phyloP scores from a whole-genome alignment of 2,329 filamentous ascomycete species.

The Cladophialophora psammophila region DNA sequence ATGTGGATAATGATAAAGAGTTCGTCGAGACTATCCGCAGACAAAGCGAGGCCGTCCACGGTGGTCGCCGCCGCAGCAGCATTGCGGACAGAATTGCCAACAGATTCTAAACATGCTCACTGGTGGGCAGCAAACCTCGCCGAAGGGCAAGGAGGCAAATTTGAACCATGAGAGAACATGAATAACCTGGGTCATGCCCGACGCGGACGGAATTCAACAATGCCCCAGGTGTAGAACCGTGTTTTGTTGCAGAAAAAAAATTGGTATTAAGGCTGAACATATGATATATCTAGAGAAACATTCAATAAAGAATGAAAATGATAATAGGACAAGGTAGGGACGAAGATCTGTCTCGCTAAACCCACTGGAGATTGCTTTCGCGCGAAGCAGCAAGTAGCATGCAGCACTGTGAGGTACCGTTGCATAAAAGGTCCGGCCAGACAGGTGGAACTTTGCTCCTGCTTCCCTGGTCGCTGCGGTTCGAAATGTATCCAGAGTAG shows the following conservation, averaged over 20 bases:
- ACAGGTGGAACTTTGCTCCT: too few relatives aligned
- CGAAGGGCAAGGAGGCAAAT: background rate
- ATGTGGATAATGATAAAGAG: conserved; percentile 38
- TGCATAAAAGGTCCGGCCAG: too few relatives aligned
- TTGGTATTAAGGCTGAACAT: background rate
- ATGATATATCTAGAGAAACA: background rate
- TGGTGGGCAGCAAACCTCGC: background rate
- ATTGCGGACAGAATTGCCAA: conserved; percentile 32
- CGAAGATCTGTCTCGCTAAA: background rate
- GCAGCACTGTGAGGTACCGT: too few relatives aligned
- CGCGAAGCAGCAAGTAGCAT: too few relatives aligned
- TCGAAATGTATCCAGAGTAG: too few relatives aligned
- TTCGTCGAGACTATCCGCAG: conserved; percentile 38
- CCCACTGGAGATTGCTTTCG: too few relatives aligned
- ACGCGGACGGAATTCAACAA: background rate
- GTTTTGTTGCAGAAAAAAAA: background rate
- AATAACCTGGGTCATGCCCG: background rate
- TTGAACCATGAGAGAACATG: background rate
- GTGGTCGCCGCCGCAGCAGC: conserved; percentile 31
- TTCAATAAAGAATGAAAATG: background rate
- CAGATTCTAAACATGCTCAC: conserved; percentile 21
- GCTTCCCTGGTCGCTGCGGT: too few relatives aligned
- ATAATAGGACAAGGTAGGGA: background rate
- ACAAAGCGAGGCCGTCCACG: conserved; percentile 33
- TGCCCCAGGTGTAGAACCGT: background rate